phyloP scores from a whole-genome alignment of 2,329 filamentous ascomycete genomes.

The Fusarium citri region DNA sequence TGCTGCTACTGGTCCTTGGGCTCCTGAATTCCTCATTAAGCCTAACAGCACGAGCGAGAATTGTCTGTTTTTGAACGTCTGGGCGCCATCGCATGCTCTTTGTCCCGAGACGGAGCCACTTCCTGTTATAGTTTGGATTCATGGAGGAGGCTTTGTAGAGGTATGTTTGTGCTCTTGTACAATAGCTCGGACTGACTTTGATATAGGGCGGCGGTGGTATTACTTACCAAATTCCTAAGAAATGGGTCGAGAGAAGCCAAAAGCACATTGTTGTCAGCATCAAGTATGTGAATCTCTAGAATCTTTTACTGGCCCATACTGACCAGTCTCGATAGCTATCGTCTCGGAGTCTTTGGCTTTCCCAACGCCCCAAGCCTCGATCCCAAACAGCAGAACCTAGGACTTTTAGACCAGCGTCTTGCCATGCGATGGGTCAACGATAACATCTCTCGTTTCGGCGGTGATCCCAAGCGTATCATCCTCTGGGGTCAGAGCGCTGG shows the following conservation, averaged over 20 bases:
- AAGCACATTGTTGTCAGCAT: constrained; percentile 16
- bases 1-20: not conserved
- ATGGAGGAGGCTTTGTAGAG: constrained; percentile 2
- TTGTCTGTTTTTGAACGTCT: constrained; percentile 8
- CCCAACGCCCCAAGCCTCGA: not conserved
- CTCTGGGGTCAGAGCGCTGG: constrained; percentile 17
- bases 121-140: constrained; percentile 11
- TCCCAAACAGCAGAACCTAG: not conserved
- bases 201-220: constrained; percentile 11
- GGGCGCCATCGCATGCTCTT: not conserved
- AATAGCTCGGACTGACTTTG: not conserved
- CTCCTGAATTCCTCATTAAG: constrained; percentile 15
- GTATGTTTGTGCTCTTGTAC: not conserved
- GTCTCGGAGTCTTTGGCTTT: constrained; percentile 7
- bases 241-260: constrained; percentile 10
- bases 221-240: not conserved
- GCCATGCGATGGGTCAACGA: constrained; percentile 9
- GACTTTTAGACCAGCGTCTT: constrained; percentile 12
- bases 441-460: constrained; percentile 1
- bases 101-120: not conserved
- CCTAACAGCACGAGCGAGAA: constrained; percentile 13
- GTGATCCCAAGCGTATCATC: not conserved
- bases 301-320: not conserved
- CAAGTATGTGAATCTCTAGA: not conserved
- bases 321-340: not conserved